These are phyloP conservation scores for Nicotiana otophora DNA, from an alignment of 257 asterid genomes.

Conservation along the genomic window DNA sequence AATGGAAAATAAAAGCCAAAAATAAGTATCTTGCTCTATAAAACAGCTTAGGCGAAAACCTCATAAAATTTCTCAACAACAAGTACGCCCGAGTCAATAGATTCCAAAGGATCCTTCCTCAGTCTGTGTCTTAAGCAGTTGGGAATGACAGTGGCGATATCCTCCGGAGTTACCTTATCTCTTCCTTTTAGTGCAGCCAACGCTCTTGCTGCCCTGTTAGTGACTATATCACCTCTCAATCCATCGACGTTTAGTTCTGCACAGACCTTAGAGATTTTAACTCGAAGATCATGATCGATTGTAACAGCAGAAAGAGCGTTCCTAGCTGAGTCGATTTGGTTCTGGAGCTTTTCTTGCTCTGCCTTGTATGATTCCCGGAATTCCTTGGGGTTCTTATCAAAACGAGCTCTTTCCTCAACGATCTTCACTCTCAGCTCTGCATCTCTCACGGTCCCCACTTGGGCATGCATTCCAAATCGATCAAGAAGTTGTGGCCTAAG, in stretches of 20 bases:
- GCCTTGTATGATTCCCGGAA: slow-evolving; percentile 58
- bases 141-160: slow-evolving; percentile 84
- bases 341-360: slow-evolving; percentile 81
- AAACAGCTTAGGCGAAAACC: slow-evolving; percentile 43
- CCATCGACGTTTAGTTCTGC: slow-evolving; percentile 90
- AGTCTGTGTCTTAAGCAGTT: slow-evolving; percentile 94
- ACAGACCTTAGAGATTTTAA: slow-evolving; percentile 79
- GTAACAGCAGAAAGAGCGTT: slow-evolving; percentile 47
- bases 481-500: slow-evolving; percentile 96
- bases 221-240: slow-evolving; percentile 83
- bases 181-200: slow-evolving; percentile 87
- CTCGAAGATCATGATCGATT: slow-evolving; percentile 67
- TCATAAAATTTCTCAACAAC: slow-evolving; percentile 88
- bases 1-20: neutral
- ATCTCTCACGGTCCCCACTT: slow-evolving; percentile 77
- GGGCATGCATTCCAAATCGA: slow-evolving; percentile 96
- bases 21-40: neutral
- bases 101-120: slow-evolving; percentile 83
- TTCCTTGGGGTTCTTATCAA: slow-evolving; percentile 70
- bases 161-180: slow-evolving; percentile 67
- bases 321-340: slow-evolving; percentile 69
- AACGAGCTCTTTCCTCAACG: slow-evolving; percentile 89
- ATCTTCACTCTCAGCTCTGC: slow-evolving; percentile 96
- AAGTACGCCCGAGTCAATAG: slow-evolving; percentile 88
- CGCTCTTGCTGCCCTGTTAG: slow-evolving; percentile 83